These are phyloP conservation scores for Ciborinia camelliae DNA, from an alignment of 2,329 filamentous ascomycete species.

Conservation along the genomic window DNA sequence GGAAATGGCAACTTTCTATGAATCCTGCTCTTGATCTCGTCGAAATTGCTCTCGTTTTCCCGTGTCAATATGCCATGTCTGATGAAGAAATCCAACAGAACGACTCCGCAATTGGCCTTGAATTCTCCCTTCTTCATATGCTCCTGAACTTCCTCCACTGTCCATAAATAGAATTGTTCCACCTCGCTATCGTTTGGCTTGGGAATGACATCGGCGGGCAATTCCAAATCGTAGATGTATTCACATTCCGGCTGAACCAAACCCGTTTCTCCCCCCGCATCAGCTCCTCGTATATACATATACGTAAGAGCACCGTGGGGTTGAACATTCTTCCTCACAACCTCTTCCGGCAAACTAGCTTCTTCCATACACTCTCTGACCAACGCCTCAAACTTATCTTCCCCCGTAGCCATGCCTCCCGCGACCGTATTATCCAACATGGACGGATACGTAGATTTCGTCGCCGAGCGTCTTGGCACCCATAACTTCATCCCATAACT, in stretches of 20 bases:
- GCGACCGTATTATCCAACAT: slow-evolving; percentile 87
- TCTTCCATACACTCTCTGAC: slow-evolving; percentile 88
- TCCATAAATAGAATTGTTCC: slow-evolving; percentile 75
- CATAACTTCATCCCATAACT: slow-evolving; percentile 69
- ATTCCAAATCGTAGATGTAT: slow-evolving; percentile 84
- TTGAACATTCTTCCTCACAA: slow-evolving; percentile 60
- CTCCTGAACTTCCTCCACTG: slow-evolving; percentile 69
- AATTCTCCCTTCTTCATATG: slow-evolving; percentile 71
- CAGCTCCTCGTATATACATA: slow-evolving; percentile 72
- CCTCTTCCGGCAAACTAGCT: slow-evolving; percentile 68
- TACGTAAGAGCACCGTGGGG: slow-evolving; percentile 75
- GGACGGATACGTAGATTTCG: slow-evolving; percentile 83
- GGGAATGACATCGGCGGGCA: slow-evolving; percentile 65
- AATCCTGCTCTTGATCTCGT: slow-evolving; percentile 70
- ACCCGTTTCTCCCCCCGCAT: slow-evolving; percentile 74
- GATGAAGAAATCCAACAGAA: slow-evolving; percentile 86
- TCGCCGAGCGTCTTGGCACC: slow-evolving; percentile 72
- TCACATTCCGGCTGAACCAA: slow-evolving; percentile 88
- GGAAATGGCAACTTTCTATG: slow-evolving; percentile 81
- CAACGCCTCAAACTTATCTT: slow-evolving; percentile 75
- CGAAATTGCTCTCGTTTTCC: slow-evolving; percentile 74
- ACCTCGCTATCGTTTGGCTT: slow-evolving; percentile 86
- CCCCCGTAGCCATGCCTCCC: slow-evolving; percentile 74
- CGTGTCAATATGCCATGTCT: slow-evolving; percentile 75
- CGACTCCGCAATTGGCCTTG: slow-evolving; percentile 87